phyloP scores from a whole-genome alignment of 192 early-diverging fungal species.

The Podila horticola region DNA sequence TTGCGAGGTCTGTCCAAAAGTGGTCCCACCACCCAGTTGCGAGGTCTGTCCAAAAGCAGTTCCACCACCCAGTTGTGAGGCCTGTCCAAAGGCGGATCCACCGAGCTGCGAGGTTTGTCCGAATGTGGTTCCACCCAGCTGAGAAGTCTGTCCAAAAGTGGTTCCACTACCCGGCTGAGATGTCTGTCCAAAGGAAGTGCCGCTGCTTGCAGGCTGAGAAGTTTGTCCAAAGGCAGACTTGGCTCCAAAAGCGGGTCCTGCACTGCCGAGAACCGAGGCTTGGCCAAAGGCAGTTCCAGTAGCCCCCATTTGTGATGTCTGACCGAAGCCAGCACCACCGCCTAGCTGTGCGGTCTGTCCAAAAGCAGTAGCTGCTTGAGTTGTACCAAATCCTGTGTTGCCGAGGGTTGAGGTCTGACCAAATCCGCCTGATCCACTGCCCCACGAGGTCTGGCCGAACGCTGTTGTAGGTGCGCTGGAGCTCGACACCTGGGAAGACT shows the following conservation, averaged over 20 bases:
- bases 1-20: conserved; percentile 21
- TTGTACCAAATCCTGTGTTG: conserved; percentile 10
- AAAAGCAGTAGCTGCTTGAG: conserved; percentile 9
- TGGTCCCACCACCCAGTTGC: conserved; percentile 2
- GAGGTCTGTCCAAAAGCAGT: conserved; percentile 25
- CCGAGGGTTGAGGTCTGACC: conserved; percentile 28
- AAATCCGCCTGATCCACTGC: conserved; percentile 10
- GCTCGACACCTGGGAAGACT: conserved; percentile 11
- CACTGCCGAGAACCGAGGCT: conserved; percentile 15
- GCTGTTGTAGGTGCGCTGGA: neutral
- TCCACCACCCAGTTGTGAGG: conserved; percentile 2
- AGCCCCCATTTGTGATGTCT: conserved; percentile 12
- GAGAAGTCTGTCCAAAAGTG: conserved; percentile 23
- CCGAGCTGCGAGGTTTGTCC: conserved; percentile 30
- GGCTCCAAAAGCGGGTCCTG: neutral
- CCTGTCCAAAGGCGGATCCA: conserved; percentile 21
- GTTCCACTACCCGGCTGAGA: conserved; percentile 12
- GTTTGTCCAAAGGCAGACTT: conserved; percentile 26
- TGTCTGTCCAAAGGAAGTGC: conserved; percentile 21
- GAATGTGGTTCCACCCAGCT: conserved; percentile 13
- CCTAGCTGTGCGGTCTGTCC: conserved; percentile 26
- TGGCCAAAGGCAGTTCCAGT: conserved; percentile 21
- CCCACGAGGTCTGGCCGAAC: conserved; percentile 18
- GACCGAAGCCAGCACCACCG: conserved; percentile 16
- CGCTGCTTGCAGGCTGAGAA: conserved; percentile 4